These are phyloP conservation scores for Nakazawaea ambrosiae DNA, from an alignment of 805 yeast genomes.

Conservation along the genomic window DNA sequence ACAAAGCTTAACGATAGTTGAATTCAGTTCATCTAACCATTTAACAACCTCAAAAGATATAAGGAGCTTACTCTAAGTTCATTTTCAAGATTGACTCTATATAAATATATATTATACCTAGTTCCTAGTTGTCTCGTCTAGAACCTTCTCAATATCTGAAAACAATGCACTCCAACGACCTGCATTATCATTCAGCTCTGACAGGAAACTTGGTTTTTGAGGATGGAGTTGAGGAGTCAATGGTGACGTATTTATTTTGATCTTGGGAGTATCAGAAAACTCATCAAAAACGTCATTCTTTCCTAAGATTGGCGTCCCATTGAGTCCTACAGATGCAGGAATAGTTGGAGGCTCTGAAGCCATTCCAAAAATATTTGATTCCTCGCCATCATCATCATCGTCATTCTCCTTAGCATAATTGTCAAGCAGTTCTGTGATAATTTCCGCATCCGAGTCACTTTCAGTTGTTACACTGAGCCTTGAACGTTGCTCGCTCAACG, in stretches of 20 bases:
- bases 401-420: neutral
- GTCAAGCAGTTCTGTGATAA: conserved; percentile 5
- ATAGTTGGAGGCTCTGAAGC: neutral
- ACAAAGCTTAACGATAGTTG: too few species aligned
- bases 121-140: conserved; percentile 8
- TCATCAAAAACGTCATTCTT: too few species aligned
- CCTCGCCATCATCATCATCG: neutral
- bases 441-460: conserved; percentile 13
- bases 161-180: conserved; percentile 15
- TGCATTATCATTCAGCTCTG: neutral
- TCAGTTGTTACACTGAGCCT: conserved; percentile 6
- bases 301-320: too few species aligned
- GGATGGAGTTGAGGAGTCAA: conserved; percentile 1
- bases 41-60: too few species aligned
- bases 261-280: too few species aligned
- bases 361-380: too few species aligned
- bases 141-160: conserved; percentile 17
- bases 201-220: too few species aligned
- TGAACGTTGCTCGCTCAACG: conserved; percentile 1
- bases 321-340: neutral
- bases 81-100: too few species aligned
- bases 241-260: neutral
- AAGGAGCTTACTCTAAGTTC: too few species aligned
- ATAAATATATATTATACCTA: too few species aligned
- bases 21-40: too few species aligned